These are phyloP conservation scores for Entomortierella chlamydospora DNA, from an alignment of 192 early-diverging fungal species.

Conservation along the genomic window DNA sequence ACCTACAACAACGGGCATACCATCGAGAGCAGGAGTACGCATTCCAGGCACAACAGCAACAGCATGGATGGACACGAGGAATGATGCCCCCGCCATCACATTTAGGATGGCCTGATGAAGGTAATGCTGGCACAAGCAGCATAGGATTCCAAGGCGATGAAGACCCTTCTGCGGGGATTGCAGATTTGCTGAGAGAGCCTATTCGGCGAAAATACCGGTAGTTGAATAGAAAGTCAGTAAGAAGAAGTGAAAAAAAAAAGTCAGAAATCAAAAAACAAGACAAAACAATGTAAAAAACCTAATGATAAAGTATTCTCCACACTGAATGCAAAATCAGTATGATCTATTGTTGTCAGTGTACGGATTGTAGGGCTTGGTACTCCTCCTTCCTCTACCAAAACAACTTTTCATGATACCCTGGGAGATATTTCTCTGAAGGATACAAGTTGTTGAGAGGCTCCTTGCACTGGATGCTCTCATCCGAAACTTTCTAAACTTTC, in stretches of 20 bases:
- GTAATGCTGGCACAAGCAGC: background rate
- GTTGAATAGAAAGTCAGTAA: background rate
- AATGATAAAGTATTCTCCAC: too few relatives aligned
- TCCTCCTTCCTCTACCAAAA: too few relatives aligned
- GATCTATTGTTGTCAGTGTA: too few relatives aligned
- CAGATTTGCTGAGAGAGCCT: conserved; percentile 15
- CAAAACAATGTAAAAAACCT: background rate
- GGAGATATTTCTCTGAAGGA: too few relatives aligned
- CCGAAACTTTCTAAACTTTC: too few relatives aligned
- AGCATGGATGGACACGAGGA: background rate
- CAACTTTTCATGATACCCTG: too few relatives aligned
- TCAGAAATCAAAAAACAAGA: conserved; percentile 1
- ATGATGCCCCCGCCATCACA: background rate
- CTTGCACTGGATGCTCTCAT: too few relatives aligned
- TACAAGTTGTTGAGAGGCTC: too few relatives aligned
- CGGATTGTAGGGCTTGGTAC: too few relatives aligned
- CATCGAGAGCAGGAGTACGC: background rate
- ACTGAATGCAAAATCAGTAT: too few relatives aligned
- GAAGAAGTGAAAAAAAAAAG: background rate
- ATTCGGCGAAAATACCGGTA: conserved; percentile 27
- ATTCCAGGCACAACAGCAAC: background rate
- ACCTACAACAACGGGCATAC: background rate
- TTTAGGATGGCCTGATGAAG: background rate
- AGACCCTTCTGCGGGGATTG: background rate
- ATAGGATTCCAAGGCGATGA: background rate